phyloP scores from a whole-genome alignment of 495 filamentous ascomycete genomes.

The Hyaloscypha finlandica region DNA sequence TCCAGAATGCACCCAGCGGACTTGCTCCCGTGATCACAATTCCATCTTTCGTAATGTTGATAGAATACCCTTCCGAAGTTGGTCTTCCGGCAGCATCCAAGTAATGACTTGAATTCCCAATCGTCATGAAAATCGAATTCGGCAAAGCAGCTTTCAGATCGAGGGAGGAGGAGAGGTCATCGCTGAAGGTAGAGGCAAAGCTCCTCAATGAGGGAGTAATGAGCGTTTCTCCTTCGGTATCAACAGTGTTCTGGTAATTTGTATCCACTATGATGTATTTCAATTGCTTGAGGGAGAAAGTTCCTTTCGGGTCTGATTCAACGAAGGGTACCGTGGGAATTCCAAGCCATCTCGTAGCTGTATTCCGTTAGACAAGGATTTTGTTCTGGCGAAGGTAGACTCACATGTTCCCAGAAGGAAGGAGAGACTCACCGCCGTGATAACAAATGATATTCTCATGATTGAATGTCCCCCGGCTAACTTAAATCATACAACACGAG shows the following conservation, averaged over 20 bases:
- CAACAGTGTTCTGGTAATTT: constrained; percentile 38
- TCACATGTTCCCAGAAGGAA: no score
- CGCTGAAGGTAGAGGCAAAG: constrained; percentile 46
- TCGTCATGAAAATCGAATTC: constrained; percentile 46
- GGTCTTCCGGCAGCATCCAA: constrained; percentile 41
- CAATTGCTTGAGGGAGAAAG: constrained; percentile 36
- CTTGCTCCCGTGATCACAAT: constrained; percentile 51
- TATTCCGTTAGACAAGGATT: no score
- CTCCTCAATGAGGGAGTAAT: constrained; percentile 47
- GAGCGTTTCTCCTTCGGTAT: constrained; percentile 46
- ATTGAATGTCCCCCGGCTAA: no score
- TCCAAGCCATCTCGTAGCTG: constrained; percentile 29
- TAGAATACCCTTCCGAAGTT: constrained; percentile 50
- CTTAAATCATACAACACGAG: no score
- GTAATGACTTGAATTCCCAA: constrained; percentile 44
- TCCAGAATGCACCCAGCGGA: constrained; percentile 55
- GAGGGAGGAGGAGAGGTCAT: constrained; percentile 39
- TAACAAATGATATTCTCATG: no score
- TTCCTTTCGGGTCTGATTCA: constrained; percentile 27
- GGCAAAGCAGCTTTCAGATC: constrained; percentile 29
- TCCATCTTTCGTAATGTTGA: constrained; percentile 39
- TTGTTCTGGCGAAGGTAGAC: no score
- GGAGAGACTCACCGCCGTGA: no score
- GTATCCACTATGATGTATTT: constrained; percentile 44
- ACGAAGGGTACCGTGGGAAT: constrained; percentile 45